phyloP scores from a whole-genome alignment of 2,329 filamentous ascomycete genomes.

The Phoma sp. region DNA sequence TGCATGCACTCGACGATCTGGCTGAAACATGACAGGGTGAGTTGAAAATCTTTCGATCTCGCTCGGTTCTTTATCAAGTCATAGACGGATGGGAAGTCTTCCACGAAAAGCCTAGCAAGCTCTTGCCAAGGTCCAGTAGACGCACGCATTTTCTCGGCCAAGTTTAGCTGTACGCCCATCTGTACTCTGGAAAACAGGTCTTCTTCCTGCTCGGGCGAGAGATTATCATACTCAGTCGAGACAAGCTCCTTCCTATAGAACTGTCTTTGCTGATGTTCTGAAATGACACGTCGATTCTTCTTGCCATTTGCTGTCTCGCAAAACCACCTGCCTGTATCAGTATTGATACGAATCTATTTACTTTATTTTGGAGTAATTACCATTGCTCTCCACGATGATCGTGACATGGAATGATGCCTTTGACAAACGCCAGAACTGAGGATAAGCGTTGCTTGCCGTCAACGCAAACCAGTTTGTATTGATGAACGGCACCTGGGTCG shows the following conservation, averaged over 20 bases:
- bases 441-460: slow-evolving; percentile 58
- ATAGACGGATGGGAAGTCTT: slow-evolving; percentile 50
- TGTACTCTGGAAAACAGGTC: slow-evolving; percentile 58
- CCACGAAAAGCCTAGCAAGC: slow-evolving; percentile 51
- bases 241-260: slow-evolving; percentile 52
- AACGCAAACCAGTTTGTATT: slow-evolving; percentile 48
- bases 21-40: slow-evolving; percentile 43
- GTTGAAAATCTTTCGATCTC: slow-evolving; percentile 43
- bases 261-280: slow-evolving; percentile 41
- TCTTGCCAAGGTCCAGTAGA: slow-evolving; percentile 55
- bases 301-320: slow-evolving; percentile 14
- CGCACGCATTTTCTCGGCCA: slow-evolving; percentile 56
- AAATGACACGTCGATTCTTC: slow-evolving; percentile 40
- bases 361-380: slow-evolving; percentile 32
- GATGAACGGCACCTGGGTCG: slow-evolving; percentile 16
- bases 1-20: slow-evolving; percentile 46
- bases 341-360: background rate
- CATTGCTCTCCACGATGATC: slow-evolving; percentile 52
- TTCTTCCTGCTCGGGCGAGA: slow-evolving; percentile 52
- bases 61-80: slow-evolving; percentile 35
- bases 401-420: slow-evolving; percentile 52
- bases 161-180: slow-evolving; percentile 52
- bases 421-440: slow-evolving; percentile 53
- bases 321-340: slow-evolving; percentile 35
- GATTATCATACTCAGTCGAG: slow-evolving; percentile 51